Base-by-base conservation (phyloP, 139 green algal species). In the Auxenochlorella protothecoides region DNA sequence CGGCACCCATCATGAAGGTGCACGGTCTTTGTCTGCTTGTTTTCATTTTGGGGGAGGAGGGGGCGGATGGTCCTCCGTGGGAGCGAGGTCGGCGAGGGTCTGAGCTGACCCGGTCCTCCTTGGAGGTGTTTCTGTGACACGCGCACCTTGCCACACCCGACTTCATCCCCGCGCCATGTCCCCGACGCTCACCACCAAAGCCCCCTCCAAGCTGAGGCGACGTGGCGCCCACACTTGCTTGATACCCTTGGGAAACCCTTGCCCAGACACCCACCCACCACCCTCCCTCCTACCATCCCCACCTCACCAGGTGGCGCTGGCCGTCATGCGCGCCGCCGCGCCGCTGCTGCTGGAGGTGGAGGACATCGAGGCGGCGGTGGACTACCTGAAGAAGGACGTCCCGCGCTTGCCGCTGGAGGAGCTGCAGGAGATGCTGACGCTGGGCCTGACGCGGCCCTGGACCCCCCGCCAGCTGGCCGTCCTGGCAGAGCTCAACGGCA, bases 301-400 rank as follows among this genome's bases (percentile, higher is more conserved):
- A 44, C 27, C 27, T 44, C 27, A 44, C 27, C 74, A 85, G 80
- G 81, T 89, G 44, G 83, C 83, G 2, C 68, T 89, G 52, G 72
- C 70, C 0, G 59, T 93, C 6, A 68, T 93, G 68, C 27, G 55
- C 51, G 55, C 8, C 5, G 81, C 72, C 13, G 74, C 85, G 68
- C 5, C 52, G 13, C 55, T n/a, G 59, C 75, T 93, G 72, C 66
- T 86, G 53, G 64, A 54, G 13, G 77, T 87, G 75, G 13, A 68
- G 3, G 87, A 93, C 70, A 79, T 93, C 77, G 88, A 93, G 79
- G 76, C 84, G 4, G 82, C 88, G 66, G 78, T 92, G 16, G 55
- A 78, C 12, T 83, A 82, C 61, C 76, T 92, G n/a, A 86, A 85
- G 70, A 65, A 82, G 15, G 76, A 87, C 3, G 74, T 91, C n/a